Evolutionary conservation across 257 asterid species (phyloP).

Genomic region (Lycium barbarum): DNA sequence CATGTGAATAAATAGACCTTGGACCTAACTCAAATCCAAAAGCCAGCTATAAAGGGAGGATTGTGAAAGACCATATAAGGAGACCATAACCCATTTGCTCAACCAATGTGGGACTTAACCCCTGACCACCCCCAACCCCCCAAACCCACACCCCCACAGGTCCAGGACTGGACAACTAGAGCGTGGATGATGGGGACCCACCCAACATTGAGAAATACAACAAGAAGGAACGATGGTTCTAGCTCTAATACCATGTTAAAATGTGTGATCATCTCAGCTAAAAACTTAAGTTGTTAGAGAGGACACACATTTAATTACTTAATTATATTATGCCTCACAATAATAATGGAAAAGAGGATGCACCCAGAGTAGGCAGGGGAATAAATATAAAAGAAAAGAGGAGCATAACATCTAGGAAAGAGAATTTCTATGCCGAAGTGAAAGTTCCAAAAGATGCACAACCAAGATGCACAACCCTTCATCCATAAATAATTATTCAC

Average conservation of each 20-base stretch:
- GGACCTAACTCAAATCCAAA: not conserved
- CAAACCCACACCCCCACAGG: not conserved
- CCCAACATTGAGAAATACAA: not conserved
- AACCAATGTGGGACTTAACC: not conserved
- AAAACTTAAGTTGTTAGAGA: not conserved
- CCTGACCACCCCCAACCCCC: not conserved
- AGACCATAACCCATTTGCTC: not conserved
- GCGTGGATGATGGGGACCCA: not conserved
- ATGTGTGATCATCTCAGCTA: not conserved
- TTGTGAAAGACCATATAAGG: not conserved
- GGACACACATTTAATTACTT: not conserved
- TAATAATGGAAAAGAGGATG: not conserved
- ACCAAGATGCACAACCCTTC: not conserved
- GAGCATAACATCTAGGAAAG: not conserved
- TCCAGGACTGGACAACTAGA: not conserved
- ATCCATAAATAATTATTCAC: not conserved
- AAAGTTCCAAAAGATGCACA: not conserved
- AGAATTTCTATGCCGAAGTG: not conserved
- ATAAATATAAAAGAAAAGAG: not conserved
- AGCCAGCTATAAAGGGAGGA: not conserved
- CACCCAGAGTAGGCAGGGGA: not conserved
- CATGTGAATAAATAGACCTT: not conserved
- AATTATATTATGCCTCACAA: not conserved
- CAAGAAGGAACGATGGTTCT: not conserved
- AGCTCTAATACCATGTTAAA: not conserved